These are phyloP conservation scores for Cryphonectria radicalis DNA, from an alignment of 2,329 filamentous ascomycete species.

Conservation along the genomic window DNA sequence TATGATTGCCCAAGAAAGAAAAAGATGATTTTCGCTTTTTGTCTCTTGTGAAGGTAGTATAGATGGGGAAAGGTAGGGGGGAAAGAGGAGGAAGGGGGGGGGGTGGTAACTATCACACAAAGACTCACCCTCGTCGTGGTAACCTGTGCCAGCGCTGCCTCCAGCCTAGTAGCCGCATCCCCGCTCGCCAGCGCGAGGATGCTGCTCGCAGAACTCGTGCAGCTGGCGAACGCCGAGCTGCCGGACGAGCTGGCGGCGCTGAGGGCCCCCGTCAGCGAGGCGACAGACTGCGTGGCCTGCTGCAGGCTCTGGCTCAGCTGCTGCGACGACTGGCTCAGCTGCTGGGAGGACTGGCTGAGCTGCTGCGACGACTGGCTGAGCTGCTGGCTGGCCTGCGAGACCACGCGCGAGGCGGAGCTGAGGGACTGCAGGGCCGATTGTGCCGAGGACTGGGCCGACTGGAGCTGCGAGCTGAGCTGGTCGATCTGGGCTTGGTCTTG, in stretches of 20 bases:
- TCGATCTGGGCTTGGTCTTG: constrained; percentile 35
- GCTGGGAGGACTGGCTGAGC: constrained; percentile 38
- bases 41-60: too few species aligned
- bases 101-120: not conserved
- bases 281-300: constrained; percentile 33
- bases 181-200: constrained; percentile 37
- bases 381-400: constrained; percentile 41
- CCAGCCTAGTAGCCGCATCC: constrained; percentile 36
- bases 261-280: constrained; percentile 34
- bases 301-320: constrained; percentile 33
- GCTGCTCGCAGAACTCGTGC: constrained; percentile 35
- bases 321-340: constrained; percentile 38
- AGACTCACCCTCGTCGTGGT: constrained; percentile 37
- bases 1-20: too few species aligned
- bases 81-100: not conserved
- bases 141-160: constrained; percentile 39
- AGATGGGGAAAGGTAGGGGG: not conserved
- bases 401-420: constrained; percentile 36
- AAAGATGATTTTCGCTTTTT: too few species aligned
- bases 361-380: constrained; percentile 37
- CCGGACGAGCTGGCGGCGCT: constrained; percentile 37
- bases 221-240: constrained; percentile 35
- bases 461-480: constrained; percentile 30
- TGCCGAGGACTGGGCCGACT: constrained; percentile 37
- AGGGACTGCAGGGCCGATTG: constrained; percentile 37